Evolutionary conservation across 225 moss, liverwort and hornwort species (phyloP).

Genomic region (Straminergon stramineum): DNA sequence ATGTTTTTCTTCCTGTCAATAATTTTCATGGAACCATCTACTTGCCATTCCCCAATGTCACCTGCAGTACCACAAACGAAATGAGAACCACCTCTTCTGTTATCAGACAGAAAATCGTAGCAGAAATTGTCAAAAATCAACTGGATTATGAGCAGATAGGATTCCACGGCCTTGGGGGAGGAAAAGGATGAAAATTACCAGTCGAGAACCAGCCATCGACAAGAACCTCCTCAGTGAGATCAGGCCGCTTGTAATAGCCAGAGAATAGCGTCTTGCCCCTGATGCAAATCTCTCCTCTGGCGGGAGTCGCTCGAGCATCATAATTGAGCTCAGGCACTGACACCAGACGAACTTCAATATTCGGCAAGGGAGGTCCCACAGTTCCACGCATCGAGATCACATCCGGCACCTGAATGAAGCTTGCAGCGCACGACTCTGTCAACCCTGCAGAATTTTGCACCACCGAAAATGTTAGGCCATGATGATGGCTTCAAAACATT

Average conservation of each 20-base stretch:
- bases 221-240: slow-evolving; percentile 77
- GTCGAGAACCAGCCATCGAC: slow-evolving; percentile 85
- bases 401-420: slow-evolving; percentile 82
- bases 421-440: slow-evolving; percentile 87
- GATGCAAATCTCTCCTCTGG: slow-evolving; percentile 79
- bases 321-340: slow-evolving; percentile 97
- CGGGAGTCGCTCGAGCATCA: slow-evolving; percentile 42
- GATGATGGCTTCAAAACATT: not conserved
- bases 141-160: not conserved
- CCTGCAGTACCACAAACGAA: slow-evolving; percentile 31
- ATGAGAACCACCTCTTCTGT: not conserved
- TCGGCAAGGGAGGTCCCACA: slow-evolving; percentile 87
- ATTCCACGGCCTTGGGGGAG: not conserved
- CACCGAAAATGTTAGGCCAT: not conserved
- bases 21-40: slow-evolving; percentile 64
- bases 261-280: slow-evolving; percentile 66
- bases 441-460: slow-evolving; percentile 38
- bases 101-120: not conserved
- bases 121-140: not conserved
- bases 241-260: slow-evolving; percentile 77
- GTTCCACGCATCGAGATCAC: slow-evolving; percentile 64
- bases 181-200: slow-evolving; percentile 15
- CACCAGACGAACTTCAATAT: slow-evolving; percentile 75
- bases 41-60: slow-evolving; percentile 93
- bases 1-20: slow-evolving; percentile 95